Conservation (phyloP, 73 alveolate genomes). For the Paramecium sexaurelia region DNA sequence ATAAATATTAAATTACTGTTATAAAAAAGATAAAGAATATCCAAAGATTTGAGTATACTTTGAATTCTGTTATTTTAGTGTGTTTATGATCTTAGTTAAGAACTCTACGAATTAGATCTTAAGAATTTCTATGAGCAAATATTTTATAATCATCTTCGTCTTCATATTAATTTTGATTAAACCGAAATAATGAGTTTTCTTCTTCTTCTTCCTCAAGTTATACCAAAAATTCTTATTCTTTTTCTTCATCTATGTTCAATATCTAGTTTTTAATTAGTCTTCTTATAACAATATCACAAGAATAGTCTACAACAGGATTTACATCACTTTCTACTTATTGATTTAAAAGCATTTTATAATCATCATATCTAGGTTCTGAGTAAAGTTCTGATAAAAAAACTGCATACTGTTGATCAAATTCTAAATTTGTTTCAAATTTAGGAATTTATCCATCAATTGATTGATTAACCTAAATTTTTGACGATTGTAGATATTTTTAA, state of each 20-base stretch:
- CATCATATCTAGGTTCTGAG: neutral
- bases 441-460: neutral
- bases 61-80: neutral
- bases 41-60: neutral
- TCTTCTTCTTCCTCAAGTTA: conserved; percentile 30
- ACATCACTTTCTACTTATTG: neutral
- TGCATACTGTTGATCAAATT: neutral
- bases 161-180: neutral
- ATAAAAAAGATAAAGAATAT: conserved; percentile 22
- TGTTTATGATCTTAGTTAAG: conserved; percentile 17
- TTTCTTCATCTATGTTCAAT: neutral
- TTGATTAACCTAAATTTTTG: neutral
- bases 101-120: neutral
- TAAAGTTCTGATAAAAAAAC: neutral
- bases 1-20: neutral
- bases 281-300: neutral
- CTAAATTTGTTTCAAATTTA: neutral
- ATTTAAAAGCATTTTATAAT: neutral
- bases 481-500: neutral
- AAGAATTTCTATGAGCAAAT: neutral
- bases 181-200: conserved; percentile 30
- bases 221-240: neutral
- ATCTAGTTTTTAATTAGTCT: conserved; percentile 30
- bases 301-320: neutral
- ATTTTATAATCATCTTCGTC: neutral